phyloP scores from a whole-genome alignment of 768 basidiomycete genomes.

The Termitomyces sp. region DNA sequence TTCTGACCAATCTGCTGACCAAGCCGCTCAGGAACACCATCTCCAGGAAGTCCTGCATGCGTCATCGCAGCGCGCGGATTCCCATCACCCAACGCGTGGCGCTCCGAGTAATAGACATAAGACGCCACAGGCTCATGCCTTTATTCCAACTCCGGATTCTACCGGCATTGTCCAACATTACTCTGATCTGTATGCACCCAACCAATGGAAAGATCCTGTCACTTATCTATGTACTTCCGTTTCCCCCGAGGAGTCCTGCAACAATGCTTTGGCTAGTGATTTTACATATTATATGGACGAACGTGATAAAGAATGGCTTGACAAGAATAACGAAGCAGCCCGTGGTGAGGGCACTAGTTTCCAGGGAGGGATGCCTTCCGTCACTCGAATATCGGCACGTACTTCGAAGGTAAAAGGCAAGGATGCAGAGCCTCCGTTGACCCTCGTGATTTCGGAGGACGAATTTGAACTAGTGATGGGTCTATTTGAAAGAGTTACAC shows the following conservation, averaged over 20 bases:
- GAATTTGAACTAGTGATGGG: constrained; percentile 96
- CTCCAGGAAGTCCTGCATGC: constrained; percentile 43
- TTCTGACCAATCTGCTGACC: constrained; percentile 39
- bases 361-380: not conserved
- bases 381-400: not conserved
- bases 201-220: constrained; percentile 69
- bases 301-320: constrained; percentile 91
- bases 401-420: constrained; percentile 69
- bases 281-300: constrained; percentile 95
- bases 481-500: constrained; percentile 84
- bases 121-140: constrained; percentile 42
- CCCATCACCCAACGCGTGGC: constrained; percentile 13
- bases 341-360: constrained; percentile 31
- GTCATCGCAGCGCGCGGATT: constrained; percentile 12
- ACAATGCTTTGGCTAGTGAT: constrained; percentile 57
- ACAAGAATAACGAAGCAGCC: constrained; percentile 81
- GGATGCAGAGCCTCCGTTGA: constrained; percentile 61
- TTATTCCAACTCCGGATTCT: constrained; percentile 91
- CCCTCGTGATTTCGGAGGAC: constrained; percentile 72
- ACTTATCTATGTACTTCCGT: constrained; percentile 78
- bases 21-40: constrained; percentile 44
- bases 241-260: constrained; percentile 73
- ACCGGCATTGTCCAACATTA: constrained; percentile 76
- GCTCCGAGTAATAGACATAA: not conserved
- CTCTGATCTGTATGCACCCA: constrained; percentile 65